Conservation (phyloP, 768 basidiomycete genomes). For the Amyloporia xantha region DNA sequence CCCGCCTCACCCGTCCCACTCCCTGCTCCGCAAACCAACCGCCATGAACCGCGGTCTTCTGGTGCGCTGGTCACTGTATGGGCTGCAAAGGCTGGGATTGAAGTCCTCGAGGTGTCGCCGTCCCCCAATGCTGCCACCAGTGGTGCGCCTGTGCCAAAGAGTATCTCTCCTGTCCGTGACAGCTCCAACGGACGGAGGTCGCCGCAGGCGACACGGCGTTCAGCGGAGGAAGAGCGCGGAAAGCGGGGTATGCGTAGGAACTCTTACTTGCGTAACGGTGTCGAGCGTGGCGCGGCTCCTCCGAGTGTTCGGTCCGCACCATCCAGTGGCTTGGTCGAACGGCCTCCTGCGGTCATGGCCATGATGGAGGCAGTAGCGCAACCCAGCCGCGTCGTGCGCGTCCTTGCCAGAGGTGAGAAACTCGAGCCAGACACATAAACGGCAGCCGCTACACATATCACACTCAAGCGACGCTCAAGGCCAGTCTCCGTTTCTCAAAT, state of each 20-base stretch:
- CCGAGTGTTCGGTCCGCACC: slow-evolving; percentile 9
- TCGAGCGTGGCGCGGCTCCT: slow-evolving; percentile 9
- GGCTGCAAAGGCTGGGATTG: slow-evolving; percentile 58
- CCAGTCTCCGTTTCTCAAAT: not conserved
- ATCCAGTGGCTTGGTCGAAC: slow-evolving; percentile 53
- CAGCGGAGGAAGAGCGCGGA: slow-evolving; percentile 23
- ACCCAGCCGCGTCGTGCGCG: slow-evolving; percentile 68
- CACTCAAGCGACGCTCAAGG: not conserved
- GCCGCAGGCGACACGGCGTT: slow-evolving; percentile 17
- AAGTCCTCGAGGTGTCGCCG: slow-evolving; percentile 49
- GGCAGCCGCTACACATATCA: not conserved
- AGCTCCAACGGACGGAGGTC: slow-evolving; percentile 13
- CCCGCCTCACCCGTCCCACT: slow-evolving; percentile 53
- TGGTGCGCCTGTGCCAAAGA: too few species aligned
- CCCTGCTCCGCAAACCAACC: slow-evolving; percentile 51
- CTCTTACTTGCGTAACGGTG: slow-evolving; percentile 10
- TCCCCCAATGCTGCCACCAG: slow-evolving; percentile 7
- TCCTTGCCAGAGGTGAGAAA: slow-evolving; percentile 82
- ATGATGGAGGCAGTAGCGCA: slow-evolving; percentile 78
- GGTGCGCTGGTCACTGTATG: slow-evolving; percentile 60
- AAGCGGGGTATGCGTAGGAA: slow-evolving; percentile 21
- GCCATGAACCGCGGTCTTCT: slow-evolving; percentile 57
- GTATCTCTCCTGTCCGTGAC: slow-evolving; percentile 2
- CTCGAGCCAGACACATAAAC: slow-evolving; percentile 41
- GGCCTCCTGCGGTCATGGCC: slow-evolving; percentile 69